These are phyloP conservation scores for Phoenix dactylifera DNA, from an alignment of 176 grass and related monocot genomes.

Conservation along the genomic window DNA sequence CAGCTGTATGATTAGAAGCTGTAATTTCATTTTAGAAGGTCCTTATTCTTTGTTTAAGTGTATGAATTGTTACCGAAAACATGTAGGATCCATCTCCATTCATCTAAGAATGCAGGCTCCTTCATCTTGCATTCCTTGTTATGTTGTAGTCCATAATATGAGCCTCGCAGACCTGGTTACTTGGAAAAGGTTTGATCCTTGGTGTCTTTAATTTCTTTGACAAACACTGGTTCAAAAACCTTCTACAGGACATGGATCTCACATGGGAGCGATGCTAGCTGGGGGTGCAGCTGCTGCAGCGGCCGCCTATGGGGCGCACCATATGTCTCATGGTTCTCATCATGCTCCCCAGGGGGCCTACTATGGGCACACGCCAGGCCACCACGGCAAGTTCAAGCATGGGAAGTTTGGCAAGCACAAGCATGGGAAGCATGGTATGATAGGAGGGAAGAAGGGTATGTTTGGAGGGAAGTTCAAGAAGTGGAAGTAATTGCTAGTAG, in stretches of 20 bases:
- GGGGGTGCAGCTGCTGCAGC: conserved; percentile 65
- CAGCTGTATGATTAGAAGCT: no score
- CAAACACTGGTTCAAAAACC: no score
- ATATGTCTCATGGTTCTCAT: conserved; percentile 26
- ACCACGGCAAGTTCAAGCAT: conserved; percentile 25
- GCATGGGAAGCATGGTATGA: conserved; percentile 41
- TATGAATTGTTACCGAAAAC: no score
- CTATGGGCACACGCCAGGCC: neutral
- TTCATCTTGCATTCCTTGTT: no score
- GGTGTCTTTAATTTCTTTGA: no score
- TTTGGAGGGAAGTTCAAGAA: conserved; percentile 67
- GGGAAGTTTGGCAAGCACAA: conserved; percentile 53
- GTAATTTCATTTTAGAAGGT: no score
- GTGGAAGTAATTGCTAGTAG: conserved; percentile 54
- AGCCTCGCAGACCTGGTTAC: no score
- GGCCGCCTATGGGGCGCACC: conserved; percentile 55
- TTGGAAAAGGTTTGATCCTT: no score
- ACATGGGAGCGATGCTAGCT: conserved; percentile 42
- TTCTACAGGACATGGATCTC: conserved; percentile 28
- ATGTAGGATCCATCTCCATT: no score
- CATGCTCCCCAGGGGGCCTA: conserved; percentile 16
- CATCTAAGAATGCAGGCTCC: no score
- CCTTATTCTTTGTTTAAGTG: no score
- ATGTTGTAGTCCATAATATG: no score
- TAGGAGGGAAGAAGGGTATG: neutral